Evolutionary conservation across 768 basidiomycete species (phyloP), one percentile per base, ranked within the genome.

Genomic region (Steccherinum ochraceum): DNA sequence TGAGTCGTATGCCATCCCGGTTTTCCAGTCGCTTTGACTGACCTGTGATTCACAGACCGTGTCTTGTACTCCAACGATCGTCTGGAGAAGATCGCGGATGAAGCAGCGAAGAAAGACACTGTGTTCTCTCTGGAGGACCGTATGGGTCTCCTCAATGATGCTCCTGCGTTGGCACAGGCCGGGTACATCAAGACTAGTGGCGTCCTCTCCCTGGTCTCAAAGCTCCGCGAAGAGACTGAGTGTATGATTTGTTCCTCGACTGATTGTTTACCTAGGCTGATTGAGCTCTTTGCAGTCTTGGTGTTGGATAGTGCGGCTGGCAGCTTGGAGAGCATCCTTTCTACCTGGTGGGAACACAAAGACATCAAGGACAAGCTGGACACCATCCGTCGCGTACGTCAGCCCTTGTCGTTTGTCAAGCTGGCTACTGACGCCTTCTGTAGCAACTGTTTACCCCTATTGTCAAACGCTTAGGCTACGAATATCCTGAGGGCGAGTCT

Each of bases 91-190:
- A 88, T 97, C 53, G 93, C 89, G 3, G 67, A 72, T 18, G 89
- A 93, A 61, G 92, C 90, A 1, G 78, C 83, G n/a, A 82, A 79
- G 60, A 60, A 70, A 12, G 68, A 80, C 50, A 78, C 80, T 3
- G 67, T 77, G 5, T 92, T 95, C 70, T 76, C 84, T 1, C 70
- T 92, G 53, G 83, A 89, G 51, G 95, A 99, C 63, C 80, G 91
- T 20, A 84, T 97, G 58, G 94, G 94, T 16, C 74, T 99, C 23
- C 81, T 95, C 19, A 79, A 86, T 45, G 96, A 98, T 60, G 76
- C 85, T 0, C 75, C 87, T 61, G 85, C 85, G 1, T 77, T 97
- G 24, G 79, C 90, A 45, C 81, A 84, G 61, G 87, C 92, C 18
- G 93, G 93, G 2, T 79, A 89, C 59, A 72, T 83, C 45, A 76